Percentiles rank a stretch among this genome's conserved stretches.
phyloP scores from a whole-genome alignment of 2,329 filamentous ascomycete genomes.

The Paraphaeosphaeria minitans region DNA sequence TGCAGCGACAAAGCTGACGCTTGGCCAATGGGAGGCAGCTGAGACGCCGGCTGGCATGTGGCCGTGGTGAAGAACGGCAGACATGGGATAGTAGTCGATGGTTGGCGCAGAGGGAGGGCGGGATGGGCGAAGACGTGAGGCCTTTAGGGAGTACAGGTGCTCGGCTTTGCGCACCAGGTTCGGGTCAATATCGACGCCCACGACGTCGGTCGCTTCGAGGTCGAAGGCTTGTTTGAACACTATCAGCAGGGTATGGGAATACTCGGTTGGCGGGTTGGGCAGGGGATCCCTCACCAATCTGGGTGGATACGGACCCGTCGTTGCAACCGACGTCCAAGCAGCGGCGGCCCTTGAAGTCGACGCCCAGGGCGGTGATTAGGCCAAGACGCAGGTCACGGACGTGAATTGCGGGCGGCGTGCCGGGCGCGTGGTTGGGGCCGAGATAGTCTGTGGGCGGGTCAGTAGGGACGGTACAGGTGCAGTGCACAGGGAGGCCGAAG shows the following conservation, averaged over 20 bases:
- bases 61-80: conserved; percentile 42
- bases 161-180: conserved; percentile 44
- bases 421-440: conserved; percentile 42
- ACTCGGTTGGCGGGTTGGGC: conserved; percentile 34
- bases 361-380: conserved; percentile 34
- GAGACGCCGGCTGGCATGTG: conserved; percentile 20
- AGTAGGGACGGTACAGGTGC: conserved; percentile 24
- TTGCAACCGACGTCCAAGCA: conserved; percentile 50
- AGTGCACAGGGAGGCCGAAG: conserved; percentile 17
- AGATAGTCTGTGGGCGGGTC: conserved; percentile 42
- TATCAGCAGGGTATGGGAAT: conserved; percentile 36
- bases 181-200: conserved; percentile 48
- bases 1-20: conserved; percentile 39
- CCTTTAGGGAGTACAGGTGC: conserved; percentile 42
- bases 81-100: conserved; percentile 46
- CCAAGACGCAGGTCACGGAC: conserved; percentile 45
- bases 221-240: conserved; percentile 42
- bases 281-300: conserved; percentile 45
- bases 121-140: conserved; percentile 41
- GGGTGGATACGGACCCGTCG: conserved; percentile 44
- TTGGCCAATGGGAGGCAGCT: conserved; percentile 27
- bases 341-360: conserved; percentile 43
- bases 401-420: conserved; percentile 40
- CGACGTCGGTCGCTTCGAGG: conserved; percentile 44
- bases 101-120: conserved; percentile 17